These are phyloP conservation scores for Arachis stenosperma DNA, from an alignment of 306 rosid species.

Conservation along the genomic window DNA sequence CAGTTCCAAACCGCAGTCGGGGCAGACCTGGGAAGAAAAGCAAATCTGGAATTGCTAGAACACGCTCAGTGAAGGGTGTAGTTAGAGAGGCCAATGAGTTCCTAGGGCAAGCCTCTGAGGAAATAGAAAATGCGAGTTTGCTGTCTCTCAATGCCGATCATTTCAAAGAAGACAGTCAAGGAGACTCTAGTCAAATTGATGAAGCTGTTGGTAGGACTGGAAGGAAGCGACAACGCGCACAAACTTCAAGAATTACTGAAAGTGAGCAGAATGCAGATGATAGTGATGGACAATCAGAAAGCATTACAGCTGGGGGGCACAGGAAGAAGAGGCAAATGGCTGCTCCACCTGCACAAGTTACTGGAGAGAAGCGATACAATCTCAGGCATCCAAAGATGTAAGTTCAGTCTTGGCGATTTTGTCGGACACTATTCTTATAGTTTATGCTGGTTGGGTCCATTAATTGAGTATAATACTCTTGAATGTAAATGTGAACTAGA, in stretches of 20 bases:
- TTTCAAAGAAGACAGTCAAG: constrained; percentile 53
- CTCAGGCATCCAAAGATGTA: constrained; percentile 83
- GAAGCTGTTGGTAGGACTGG: constrained; percentile 45
- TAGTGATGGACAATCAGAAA: constrained; percentile 76
- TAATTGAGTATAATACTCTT: constrained; percentile 14
- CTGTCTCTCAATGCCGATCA: constrained; percentile 44
- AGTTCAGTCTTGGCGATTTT: constrained; percentile 48
- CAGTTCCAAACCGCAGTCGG: constrained; percentile 54
- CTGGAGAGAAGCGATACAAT: constrained; percentile 75
- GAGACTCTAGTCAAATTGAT: constrained; percentile 50
- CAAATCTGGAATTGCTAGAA: constrained; percentile 66
- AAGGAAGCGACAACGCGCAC: constrained; percentile 63
- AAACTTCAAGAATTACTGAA: constrained; percentile 55
- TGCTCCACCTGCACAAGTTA: constrained; percentile 52
- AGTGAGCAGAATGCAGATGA: constrained; percentile 65
- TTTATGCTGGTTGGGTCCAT: constrained; percentile 18
- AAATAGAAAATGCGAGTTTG: constrained; percentile 45
- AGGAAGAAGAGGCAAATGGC: constrained; percentile 66
- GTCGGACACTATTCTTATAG: constrained; percentile 4
- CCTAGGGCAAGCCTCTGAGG: constrained; percentile 58
- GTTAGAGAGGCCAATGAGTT: constrained; percentile 77
- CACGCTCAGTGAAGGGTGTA: constrained; percentile 71
- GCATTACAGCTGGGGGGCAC: constrained; percentile 66
- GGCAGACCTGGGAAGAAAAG: constrained; percentile 49
- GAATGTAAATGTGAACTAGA: constrained; percentile 30